Evolutionary conservation across 768 basidiomycete genomes (phyloP).

Genomic region (Clavaria fumosa): DNA sequence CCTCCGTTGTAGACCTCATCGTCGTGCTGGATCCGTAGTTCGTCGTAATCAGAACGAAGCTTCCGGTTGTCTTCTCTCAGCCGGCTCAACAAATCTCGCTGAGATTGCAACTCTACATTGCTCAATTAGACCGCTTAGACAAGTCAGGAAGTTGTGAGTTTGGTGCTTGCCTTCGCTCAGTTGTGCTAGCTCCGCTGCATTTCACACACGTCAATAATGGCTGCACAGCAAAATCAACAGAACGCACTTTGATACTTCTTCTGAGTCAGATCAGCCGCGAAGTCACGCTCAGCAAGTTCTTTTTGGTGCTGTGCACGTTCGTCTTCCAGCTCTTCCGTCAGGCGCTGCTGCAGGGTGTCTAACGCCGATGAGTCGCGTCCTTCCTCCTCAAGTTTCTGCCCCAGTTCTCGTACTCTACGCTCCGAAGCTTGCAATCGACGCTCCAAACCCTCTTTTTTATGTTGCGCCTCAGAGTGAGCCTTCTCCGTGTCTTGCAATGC

Average conservation of each 20-base stretch:
- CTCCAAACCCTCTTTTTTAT: constrained; percentile 38
- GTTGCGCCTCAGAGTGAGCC: constrained; percentile 30
- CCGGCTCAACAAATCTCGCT: constrained; percentile 59
- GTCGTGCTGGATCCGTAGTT: constrained; percentile 58
- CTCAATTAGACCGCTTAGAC: too few species aligned
- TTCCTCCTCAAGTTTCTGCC: constrained; percentile 49
- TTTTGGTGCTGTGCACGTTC: constrained; percentile 67
- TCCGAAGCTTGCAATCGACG: constrained; percentile 35
- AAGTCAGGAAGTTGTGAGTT: too few species aligned
- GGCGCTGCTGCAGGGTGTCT: constrained; percentile 44
- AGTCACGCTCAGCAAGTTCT: constrained; percentile 67
- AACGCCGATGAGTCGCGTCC: constrained; percentile 53
- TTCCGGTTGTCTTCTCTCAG: constrained; percentile 72
- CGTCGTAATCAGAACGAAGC: constrained; percentile 59
- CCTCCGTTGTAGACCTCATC: constrained; percentile 66
- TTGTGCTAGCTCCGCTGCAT: constrained; percentile 56
- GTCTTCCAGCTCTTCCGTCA: constrained; percentile 66
- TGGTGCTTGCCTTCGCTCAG: constrained; percentile 69
- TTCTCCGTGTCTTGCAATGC: constrained; percentile 49
- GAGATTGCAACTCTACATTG: constrained; percentile 52
- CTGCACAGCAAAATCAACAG: background rate
- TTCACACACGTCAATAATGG: constrained; percentile 1
- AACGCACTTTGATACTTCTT: constrained; percentile 70
- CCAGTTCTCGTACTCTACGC: constrained; percentile 38
- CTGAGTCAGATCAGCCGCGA: constrained; percentile 62